Percentiles rank a stretch among this genome's conserved stretches.
These are phyloP conservation scores for Xylariaceae sp. DNA, from an alignment of 2,329 filamentous ascomycete genomes.

Conservation along the genomic window DNA sequence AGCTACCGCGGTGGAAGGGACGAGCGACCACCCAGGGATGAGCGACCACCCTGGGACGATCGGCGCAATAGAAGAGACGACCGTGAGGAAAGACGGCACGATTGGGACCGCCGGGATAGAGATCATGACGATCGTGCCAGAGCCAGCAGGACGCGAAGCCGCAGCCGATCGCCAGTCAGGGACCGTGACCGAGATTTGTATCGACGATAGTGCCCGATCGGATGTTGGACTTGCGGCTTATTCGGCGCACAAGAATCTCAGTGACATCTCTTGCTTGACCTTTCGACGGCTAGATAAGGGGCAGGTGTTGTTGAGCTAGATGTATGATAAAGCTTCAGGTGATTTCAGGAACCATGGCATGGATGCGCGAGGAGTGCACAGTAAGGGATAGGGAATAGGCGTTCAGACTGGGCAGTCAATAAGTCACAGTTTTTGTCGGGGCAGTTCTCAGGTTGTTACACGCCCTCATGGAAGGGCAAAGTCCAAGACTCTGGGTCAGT, in stretches of 20 bases:
- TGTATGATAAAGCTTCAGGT: conserved; percentile 8
- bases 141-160: conserved; percentile 39
- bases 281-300: not conserved
- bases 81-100: conserved; percentile 36
- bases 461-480: not conserved
- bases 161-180: conserved; percentile 40
- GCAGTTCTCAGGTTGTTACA: not conserved
- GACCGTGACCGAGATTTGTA: conserved; percentile 43
- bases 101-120: conserved; percentile 36
- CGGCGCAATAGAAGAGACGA: conserved; percentile 32
- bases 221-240: not conserved
- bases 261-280: not conserved
- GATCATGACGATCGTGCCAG: conserved; percentile 35
- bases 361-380: conserved; percentile 5
- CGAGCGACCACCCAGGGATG: conserved; percentile 35
- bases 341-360: not conserved
- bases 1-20: conserved; percentile 38
- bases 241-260: no score
- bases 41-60: conserved; percentile 37
- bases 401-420: conserved; percentile 9
- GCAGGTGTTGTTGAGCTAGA: conserved; percentile 4
- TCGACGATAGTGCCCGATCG: conserved; percentile 40
- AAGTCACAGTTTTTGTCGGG: not conserved
- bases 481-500: not conserved
- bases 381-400: conserved; percentile 5